These are phyloP conservation scores for Thymus quinquecostatus DNA, from an alignment of 257 asterid species.

Conservation along the genomic window DNA sequence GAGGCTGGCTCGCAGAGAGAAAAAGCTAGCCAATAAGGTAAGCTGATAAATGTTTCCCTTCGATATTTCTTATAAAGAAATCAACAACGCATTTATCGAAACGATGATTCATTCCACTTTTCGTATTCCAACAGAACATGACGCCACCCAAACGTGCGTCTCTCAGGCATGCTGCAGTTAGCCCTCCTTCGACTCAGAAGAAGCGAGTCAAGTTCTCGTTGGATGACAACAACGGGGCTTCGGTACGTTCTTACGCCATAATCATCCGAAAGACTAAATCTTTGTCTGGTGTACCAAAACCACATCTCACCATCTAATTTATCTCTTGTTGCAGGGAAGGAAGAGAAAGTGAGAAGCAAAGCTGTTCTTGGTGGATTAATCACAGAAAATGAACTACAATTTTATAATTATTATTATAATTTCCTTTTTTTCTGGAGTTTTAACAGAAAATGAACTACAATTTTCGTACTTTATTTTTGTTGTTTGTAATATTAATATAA, in stretches of 20 bases:
- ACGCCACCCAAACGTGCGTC: slow-evolving; percentile 77
- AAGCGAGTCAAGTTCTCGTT: slow-evolving; percentile 65
- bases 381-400: not conserved
- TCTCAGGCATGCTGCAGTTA: slow-evolving; percentile 70
- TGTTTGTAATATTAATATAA: no score
- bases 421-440: no score
- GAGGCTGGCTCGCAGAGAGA: slow-evolving; percentile 95
- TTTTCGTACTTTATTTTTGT: no score
- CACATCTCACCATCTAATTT: not conserved
- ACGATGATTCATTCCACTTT: not conserved
- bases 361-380: not conserved
- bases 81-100: not conserved
- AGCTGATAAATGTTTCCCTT: not conserved
- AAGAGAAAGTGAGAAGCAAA: slow-evolving; percentile 55
- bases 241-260: slow-evolving; percentile 44
- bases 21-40: slow-evolving; percentile 81
- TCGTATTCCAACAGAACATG: slow-evolving; percentile 42
- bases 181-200: slow-evolving; percentile 66
- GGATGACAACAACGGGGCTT: slow-evolving; percentile 70
- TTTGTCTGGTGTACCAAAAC: not conserved
- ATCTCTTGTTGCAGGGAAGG: slow-evolving; percentile 59
- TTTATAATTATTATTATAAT: not conserved
- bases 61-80: not conserved
- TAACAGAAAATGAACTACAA: no score
- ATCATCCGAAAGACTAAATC: not conserved